Evolutionary conservation across 257 asterid species (phyloP).

Genomic region (Craterostigma plantagineum): DNA sequence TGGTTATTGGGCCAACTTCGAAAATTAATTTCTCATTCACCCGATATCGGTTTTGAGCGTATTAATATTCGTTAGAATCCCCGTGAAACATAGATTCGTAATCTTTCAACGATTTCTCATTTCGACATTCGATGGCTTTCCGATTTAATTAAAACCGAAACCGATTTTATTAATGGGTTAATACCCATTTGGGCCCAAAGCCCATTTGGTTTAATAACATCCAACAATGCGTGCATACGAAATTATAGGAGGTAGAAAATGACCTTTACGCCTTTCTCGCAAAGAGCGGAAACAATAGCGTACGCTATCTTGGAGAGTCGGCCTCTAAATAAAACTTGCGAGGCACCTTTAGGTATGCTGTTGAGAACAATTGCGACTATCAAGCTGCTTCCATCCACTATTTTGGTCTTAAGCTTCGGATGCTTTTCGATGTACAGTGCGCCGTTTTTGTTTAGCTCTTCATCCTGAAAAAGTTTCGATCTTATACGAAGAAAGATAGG

Average conservation of each 20-base stretch:
- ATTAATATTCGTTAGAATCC: no score
- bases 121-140: no score
- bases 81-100: no score
- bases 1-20: no score
- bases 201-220: no score
- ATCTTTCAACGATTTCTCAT: no score
- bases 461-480: conserved; percentile 19
- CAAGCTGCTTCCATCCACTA: conserved; percentile 72
- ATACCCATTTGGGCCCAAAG: no score
- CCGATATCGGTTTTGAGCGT: no score
- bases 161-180: no score
- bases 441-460: conserved; percentile 40
- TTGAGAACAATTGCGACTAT: conserved; percentile 51
- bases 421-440: conserved; percentile 25
- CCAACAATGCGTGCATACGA: no score
- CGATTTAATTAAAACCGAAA: no score
- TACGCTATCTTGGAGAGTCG: conserved; percentile 32
- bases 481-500: not conserved
- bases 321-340: conserved; percentile 41
- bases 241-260: conserved; percentile 3
- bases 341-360: conserved; percentile 51
- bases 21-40: no score
- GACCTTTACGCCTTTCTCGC: conserved; percentile 43
- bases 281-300: conserved; percentile 34
- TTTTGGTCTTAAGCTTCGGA: conserved; percentile 26